phyloP scores from a whole-genome alignment of 495 filamentous ascomycete species.

The Xylaria acuta region DNA sequence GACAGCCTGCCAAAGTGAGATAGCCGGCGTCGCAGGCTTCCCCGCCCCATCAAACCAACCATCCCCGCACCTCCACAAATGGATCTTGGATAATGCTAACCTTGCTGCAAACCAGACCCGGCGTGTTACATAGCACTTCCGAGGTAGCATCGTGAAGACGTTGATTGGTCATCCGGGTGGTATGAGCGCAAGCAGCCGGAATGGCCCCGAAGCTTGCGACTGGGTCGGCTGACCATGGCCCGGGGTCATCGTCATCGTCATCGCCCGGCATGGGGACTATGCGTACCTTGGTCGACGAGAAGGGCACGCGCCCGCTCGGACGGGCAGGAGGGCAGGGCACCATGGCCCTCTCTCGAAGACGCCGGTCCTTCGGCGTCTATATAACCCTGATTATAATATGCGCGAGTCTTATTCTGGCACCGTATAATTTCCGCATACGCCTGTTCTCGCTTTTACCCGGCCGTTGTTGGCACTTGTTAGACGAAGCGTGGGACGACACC shows the following conservation, averaged over 20 bases:
- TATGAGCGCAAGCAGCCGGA: constrained; percentile 9
- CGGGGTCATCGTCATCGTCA: too few species aligned
- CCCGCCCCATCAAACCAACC: not conserved
- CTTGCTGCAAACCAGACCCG: not conserved
- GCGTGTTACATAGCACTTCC: not conserved
- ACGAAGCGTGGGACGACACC: not conserved
- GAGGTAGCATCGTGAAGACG: constrained; percentile 3
- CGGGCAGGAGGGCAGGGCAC: not conserved
- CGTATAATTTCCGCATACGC: not conserved
- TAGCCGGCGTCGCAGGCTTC: not conserved
- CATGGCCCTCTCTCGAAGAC: not conserved
- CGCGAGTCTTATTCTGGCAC: not conserved
- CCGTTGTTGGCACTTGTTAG: not conserved
- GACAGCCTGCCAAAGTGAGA: constrained; percentile 5
- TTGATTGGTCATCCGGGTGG: constrained; percentile 15
- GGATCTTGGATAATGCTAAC: not conserved
- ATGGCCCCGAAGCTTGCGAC: constrained; percentile 19
- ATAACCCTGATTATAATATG: constrained; percentile 10
- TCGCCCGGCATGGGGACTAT: constrained; percentile 9
- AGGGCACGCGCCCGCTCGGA: constrained; percentile 12
- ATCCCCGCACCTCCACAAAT: constrained; percentile 1
- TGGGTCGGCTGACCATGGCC: constrained; percentile 7
- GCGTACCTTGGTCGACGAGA: not conserved
- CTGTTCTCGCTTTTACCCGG: constrained; percentile 9
- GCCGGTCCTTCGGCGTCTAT: constrained; percentile 1